phyloP scores from a whole-genome alignment of 2,329 filamentous ascomycete genomes.

The Moelleriella libera region DNA sequence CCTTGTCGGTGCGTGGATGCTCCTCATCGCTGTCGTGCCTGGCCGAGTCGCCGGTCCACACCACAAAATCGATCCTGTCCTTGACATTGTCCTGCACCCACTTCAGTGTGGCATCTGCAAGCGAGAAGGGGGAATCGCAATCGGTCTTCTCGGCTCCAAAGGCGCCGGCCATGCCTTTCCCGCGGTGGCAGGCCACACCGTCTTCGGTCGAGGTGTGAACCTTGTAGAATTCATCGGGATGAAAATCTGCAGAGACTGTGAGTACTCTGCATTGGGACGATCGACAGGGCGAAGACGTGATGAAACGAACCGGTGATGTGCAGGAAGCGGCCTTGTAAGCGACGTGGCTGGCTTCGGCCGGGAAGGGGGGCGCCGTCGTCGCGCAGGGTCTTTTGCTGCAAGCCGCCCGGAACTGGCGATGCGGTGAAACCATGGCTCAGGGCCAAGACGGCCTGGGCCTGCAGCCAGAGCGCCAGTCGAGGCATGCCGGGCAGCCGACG shows the following conservation, averaged over 20 bases:
- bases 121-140: slow-evolving; percentile 70
- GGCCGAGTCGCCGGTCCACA: slow-evolving; percentile 87
- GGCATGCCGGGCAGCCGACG: slow-evolving; percentile 7
- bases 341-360: slow-evolving; percentile 17
- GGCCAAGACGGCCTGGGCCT: slow-evolving; percentile 12
- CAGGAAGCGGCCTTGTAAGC: slow-evolving; percentile 62
- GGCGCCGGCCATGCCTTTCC: slow-evolving; percentile 59
- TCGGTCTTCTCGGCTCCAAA: slow-evolving; percentile 79
- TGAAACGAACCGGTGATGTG: slow-evolving; percentile 65
- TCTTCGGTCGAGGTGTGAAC: slow-evolving; percentile 56
- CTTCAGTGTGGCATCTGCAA: slow-evolving; percentile 78
- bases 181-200: slow-evolving; percentile 63
- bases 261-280: neutral
- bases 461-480: slow-evolving; percentile 13
- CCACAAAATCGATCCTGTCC: slow-evolving; percentile 72
- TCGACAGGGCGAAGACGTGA: neutral
- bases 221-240: slow-evolving; percentile 82
- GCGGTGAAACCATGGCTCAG: slow-evolving; percentile 9
- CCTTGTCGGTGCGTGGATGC: slow-evolving; percentile 57
- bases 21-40: slow-evolving; percentile 79
- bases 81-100: slow-evolving; percentile 73
- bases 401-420: slow-evolving; percentile 10
- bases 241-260: slow-evolving; percentile 51
- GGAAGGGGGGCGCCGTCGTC: neutral
- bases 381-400: slow-evolving; percentile 5